phyloP scores from a whole-genome alignment of 768 basidiomycete genomes.

The Collybia nuda region DNA sequence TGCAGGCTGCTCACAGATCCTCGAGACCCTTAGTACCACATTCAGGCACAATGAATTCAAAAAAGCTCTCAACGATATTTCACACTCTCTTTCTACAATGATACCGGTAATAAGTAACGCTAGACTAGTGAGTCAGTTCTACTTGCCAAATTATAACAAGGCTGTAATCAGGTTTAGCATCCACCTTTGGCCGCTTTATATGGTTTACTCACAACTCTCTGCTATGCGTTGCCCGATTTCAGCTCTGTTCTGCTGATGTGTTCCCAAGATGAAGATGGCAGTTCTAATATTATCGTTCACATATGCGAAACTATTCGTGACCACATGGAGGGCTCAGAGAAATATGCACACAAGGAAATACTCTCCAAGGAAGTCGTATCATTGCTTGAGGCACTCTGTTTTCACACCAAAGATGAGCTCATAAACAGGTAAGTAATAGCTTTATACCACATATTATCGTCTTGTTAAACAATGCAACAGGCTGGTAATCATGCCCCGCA shows the following conservation, averaged over 20 bases:
- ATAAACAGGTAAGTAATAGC: conserved; percentile 30
- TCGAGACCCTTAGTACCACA: conserved; percentile 44
- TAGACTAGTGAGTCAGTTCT: conserved; percentile 37
- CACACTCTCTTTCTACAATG: conserved; percentile 38
- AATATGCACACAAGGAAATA: conserved; percentile 20
- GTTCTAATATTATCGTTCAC: conserved; percentile 34
- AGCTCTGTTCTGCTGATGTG: conserved; percentile 33
- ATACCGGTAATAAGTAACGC: conserved; percentile 31
- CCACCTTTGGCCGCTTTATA: conserved; percentile 48
- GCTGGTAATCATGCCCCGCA: conserved; percentile 32
- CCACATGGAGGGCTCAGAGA: conserved; percentile 33
- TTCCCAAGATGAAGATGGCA: conserved; percentile 17
- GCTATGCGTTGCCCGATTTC: conserved; percentile 49
- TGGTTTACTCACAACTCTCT: conserved; percentile 48
- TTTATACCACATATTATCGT: background rate
- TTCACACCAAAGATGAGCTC: conserved; percentile 42
- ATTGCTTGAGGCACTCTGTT: conserved; percentile 56
- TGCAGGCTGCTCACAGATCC: conserved; percentile 38
- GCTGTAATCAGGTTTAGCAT: conserved; percentile 33
- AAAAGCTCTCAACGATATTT: conserved; percentile 28
- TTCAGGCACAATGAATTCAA: conserved; percentile 29
- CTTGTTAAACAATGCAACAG: conserved; percentile 5
- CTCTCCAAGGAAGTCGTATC: conserved; percentile 42
- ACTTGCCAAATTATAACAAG: conserved; percentile 2
- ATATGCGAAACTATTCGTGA: conserved; percentile 41